These are phyloP conservation scores for Pterulicium gracile DNA, from an alignment of 1,284 basidiomycete genomes.

Conservation along the genomic window DNA sequence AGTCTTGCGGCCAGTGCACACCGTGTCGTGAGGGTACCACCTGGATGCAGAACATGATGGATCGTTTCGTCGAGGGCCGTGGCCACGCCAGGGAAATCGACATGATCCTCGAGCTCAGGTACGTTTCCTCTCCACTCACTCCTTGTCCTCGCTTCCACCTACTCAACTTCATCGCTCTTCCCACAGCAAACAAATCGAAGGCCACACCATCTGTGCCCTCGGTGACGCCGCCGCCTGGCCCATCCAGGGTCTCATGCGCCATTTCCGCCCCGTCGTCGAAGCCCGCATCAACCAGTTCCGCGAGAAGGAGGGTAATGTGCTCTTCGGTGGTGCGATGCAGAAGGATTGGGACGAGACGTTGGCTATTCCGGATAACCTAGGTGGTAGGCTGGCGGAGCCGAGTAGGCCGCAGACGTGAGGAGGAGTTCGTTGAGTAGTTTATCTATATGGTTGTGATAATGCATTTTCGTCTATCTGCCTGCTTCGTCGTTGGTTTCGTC, in stretches of 20 bases:
- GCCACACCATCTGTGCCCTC: conserved; percentile 90
- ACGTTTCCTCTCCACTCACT: conserved; percentile 21
- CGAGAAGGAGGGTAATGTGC: conserved; percentile 70
- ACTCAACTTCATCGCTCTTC: conserved; percentile 13
- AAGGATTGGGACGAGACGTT: conserved; percentile 64
- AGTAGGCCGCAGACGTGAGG: not conserved
- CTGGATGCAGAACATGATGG: conserved; percentile 99
- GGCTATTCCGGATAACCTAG: conserved; percentile 78
- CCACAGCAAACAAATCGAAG: conserved; percentile 87
- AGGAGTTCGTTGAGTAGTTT: no score
- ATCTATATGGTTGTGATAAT: no score
- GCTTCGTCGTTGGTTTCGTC: no score
- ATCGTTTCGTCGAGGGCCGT: conserved; percentile 82
- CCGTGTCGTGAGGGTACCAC: conserved; percentile 94
- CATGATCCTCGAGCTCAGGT: conserved; percentile 91
- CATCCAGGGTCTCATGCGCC: conserved; percentile 91
- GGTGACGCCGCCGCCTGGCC: conserved; percentile 99
- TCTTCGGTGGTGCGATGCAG: conserved; percentile 80
- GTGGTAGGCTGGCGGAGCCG: conserved; percentile 23
- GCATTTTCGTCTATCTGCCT: no score
- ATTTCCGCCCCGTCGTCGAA: conserved; percentile 95
- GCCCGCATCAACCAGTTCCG: conserved; percentile 76
- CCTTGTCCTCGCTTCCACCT: not conserved
- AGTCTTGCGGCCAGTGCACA: conserved; percentile 97
- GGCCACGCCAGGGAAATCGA: conserved; percentile 92